A percentile compares a stretch with the other conserved stretches of the same genome.
phyloP scores from a whole-genome alignment of 306 rosid species.

The Sicyos baderoa region DNA sequence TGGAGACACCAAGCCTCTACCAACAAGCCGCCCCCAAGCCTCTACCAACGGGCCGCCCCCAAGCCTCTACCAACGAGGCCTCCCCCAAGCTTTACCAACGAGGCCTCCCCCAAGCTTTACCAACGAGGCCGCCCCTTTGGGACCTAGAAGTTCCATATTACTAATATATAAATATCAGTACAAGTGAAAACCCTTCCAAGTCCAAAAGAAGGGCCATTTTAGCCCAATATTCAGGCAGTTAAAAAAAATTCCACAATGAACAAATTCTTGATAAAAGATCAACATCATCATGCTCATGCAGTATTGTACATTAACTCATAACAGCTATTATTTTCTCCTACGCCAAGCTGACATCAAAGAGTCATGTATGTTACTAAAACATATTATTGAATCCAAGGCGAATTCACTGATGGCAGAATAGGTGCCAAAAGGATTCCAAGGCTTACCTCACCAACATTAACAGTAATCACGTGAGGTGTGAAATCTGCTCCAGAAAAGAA shows the following conservation, averaged over 20 bases:
- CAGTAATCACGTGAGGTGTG: slow-evolving; percentile 19
- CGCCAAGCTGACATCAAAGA: background rate
- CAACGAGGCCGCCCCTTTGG: too few relatives aligned
- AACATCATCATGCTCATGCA: background rate
- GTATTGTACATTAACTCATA: background rate
- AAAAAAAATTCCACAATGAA: background rate
- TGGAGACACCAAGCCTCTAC: too few relatives aligned
- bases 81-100: too few relatives aligned
- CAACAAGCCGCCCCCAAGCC: too few relatives aligned
- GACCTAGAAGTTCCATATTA: background rate
- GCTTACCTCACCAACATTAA: slow-evolving; percentile 19
- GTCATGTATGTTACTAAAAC: background rate
- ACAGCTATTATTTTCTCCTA: background rate
- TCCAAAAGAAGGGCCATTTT: background rate
- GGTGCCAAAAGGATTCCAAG: background rate
- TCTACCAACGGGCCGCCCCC: too few relatives aligned
- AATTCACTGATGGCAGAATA: background rate
- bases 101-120: too few relatives aligned
- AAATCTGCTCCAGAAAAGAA: slow-evolving; percentile 15
- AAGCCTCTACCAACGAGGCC: too few relatives aligned
- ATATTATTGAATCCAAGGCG: background rate
- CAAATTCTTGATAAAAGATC: background rate
- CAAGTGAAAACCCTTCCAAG: background rate
- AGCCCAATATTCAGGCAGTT: background rate
- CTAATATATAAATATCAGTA: background rate